Evolutionary conservation across 148 eudicot genomes (phyloP).

Genomic region (Salicornia ramosissima): DNA sequence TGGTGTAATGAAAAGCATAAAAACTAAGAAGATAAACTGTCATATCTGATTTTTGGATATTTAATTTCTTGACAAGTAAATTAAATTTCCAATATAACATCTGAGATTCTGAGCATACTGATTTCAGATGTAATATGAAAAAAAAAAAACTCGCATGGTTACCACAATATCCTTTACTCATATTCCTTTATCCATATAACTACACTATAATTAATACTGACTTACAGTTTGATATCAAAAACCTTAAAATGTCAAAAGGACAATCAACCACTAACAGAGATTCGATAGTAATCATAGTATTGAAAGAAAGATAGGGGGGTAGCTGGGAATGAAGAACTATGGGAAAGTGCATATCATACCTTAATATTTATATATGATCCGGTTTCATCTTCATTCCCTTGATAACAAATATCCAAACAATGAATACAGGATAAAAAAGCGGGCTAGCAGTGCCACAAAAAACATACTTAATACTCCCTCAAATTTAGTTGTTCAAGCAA

Average conservation of each 20-base stretch:
- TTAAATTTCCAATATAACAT: too few species aligned
- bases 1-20: not conserved
- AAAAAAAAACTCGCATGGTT: not conserved
- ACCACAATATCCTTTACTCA: not conserved
- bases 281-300: not conserved
- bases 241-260: not conserved
- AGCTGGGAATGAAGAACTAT: not conserved
- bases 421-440: not conserved
- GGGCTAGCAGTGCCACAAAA: too few species aligned
- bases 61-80: too few species aligned
- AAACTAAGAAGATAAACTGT: too few species aligned
- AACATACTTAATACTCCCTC: too few species aligned
- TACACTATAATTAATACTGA: not conserved
- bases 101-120: too few species aligned
- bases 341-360: not conserved
- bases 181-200: not conserved
- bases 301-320: not conserved
- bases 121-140: not conserved
- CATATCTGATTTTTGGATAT: too few species aligned
- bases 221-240: not conserved
- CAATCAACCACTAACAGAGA: not conserved
- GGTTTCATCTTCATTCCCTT: conserved; percentile 5
- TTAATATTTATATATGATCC: conserved; percentile 7
- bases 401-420: not conserved
- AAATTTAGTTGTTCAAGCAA: too few species aligned